These are phyloP conservation scores for Polytrichum formosum DNA, from an alignment of 225 moss, liverwort and hornwort genomes.

Conservation along the genomic window DNA sequence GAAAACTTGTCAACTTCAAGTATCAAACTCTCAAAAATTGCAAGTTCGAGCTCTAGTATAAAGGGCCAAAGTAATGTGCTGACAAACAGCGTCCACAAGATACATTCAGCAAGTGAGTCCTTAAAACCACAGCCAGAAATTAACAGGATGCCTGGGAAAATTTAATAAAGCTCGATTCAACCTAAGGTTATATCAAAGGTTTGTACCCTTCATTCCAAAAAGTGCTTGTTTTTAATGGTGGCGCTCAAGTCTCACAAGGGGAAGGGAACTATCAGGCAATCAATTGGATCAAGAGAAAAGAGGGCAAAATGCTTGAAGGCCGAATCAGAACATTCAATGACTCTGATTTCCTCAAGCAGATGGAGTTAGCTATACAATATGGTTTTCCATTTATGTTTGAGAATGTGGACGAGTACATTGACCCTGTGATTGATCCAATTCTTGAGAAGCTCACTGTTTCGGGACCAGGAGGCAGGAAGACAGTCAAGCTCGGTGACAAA, in stretches of 20 bases:
- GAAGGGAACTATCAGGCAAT: constrained; percentile 50
- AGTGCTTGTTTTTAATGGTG: neutral
- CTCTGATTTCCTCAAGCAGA: constrained; percentile 79
- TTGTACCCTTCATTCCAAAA: neutral
- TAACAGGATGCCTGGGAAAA: no score
- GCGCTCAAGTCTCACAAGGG: neutral
- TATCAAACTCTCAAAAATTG: no score
- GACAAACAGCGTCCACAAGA: no score
- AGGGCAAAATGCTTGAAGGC: constrained; percentile 90
- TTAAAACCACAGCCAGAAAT: no score
- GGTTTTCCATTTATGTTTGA: constrained; percentile 93
- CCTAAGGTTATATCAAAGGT: no score
- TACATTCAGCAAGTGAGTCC: no score
- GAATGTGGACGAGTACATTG: constrained; percentile 97
- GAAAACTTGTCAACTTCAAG: no score
- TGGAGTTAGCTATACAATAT: constrained; percentile 93
- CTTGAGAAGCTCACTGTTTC: constrained; percentile 60
- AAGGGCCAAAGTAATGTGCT: no score
- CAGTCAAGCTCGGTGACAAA: constrained; percentile 81
- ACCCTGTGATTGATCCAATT: constrained; percentile 91
- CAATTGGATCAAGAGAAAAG: constrained; percentile 92
- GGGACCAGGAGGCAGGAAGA: constrained; percentile 63
- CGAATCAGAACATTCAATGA: constrained; percentile 86
- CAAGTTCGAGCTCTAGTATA: no score
- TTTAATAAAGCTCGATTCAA: no score